Base-by-base conservation (phyloP, 208 protist genomes). In the Leishmania guyanensis region DNA sequence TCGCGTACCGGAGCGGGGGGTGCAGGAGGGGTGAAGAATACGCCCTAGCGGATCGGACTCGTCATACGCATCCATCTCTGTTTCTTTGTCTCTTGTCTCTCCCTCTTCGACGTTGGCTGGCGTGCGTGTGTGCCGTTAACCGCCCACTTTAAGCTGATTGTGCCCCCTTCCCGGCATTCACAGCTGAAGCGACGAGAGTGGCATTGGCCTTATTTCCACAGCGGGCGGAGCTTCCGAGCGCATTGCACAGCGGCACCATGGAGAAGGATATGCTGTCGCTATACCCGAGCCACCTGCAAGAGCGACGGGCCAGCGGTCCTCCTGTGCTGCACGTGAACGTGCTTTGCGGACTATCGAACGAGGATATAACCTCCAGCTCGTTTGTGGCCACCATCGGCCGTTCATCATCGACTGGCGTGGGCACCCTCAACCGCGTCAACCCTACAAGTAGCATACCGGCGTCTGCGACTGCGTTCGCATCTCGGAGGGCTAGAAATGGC, bases 301-400 rank as follows among this genome's bases (percentile, higher is more conserved):
- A 56, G 51, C 74, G 65, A 54, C 68, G 33, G 8, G 5, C 64
- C 26, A 14, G 53, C 29, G 51, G 26, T 1, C 66, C 64, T 26
- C 80, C 73, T 12, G 80, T 83, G 65, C 73, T 83, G 53, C 58
- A 75, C 14, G 80, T 83, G 50, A 79, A 75, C n/a, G 72, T 83
- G 36, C 56, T 83, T 0, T 75, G 36, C 75, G 80, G 80, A 12
- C 5, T 78, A 22, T 1, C 54, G 46, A 72, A 43, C 16, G 65
- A 58, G 10, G 77, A 80, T 9, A 20, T 12, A 43, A 20, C 43
- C 16, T 46, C 64, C 10, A 5, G 33, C 8, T 75, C 75, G 46
- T 33, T 54, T 6, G 6, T 66, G 2, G 29, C n/a, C 14, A 8
- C 29, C 10, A 29, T 58, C 0, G 46, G 10, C 8, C 22, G 33